These are phyloP conservation scores for Piper betle DNA, from an alignment of 164 flowering plant genomes.

Conservation along the genomic window DNA sequence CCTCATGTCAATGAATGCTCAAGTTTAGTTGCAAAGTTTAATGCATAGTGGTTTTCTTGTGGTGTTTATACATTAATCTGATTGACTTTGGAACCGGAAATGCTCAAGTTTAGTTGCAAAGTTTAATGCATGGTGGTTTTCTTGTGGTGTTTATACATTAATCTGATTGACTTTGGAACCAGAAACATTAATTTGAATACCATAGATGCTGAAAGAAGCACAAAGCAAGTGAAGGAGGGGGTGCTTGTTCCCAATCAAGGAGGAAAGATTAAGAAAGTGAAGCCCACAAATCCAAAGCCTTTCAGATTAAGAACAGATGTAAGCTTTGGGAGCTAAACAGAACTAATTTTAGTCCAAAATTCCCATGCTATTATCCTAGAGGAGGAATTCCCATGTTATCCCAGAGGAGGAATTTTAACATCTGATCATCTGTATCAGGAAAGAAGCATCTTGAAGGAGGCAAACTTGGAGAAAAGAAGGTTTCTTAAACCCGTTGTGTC, in stretches of 20 bases:
- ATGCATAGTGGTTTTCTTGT: background rate
- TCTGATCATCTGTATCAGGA: conserved; percentile 29
- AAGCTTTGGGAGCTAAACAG: conserved; percentile 11
- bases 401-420: background rate
- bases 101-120: background rate
- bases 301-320: conserved; percentile 85
- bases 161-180: conserved; percentile 7
- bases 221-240: conserved; percentile 21
- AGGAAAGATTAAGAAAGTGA: conserved; percentile 41
- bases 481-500: conserved; percentile 11
- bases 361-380: background rate
- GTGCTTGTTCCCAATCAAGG: conserved; percentile 21
- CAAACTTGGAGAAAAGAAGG: conserved; percentile 50
- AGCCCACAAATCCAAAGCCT: conserved; percentile 80
- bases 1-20: background rate
- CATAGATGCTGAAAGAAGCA: conserved; percentile 11
- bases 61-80: background rate
- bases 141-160: background rate
- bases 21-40: background rate
- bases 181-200: conserved; percentile 17
- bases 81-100: no score
- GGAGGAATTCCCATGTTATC: no score
- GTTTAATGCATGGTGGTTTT: background rate
- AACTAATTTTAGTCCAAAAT: background rate
- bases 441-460: conserved; percentile 77